Evolutionary conservation across 768 basidiomycete genomes (phyloP), one percentile per base, ranked within the genome.

Genomic region (Mycena amicta): DNA sequence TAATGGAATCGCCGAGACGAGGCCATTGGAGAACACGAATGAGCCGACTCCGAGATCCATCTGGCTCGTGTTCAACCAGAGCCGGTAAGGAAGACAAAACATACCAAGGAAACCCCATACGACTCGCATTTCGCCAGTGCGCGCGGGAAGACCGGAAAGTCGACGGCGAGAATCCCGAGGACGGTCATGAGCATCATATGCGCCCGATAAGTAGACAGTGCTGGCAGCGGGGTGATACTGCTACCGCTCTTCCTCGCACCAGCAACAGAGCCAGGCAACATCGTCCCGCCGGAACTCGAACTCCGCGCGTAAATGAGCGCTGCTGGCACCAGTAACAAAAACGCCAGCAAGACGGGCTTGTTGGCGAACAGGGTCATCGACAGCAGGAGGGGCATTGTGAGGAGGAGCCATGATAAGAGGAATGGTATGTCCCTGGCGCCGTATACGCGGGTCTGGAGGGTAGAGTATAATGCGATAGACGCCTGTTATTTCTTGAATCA

Each of bases 41-140:
- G 95, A 94, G 13, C 97, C 97, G 2, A 98, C 96, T 12, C 97
- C 97, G 13, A 95, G 74, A 68, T 99, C 97, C 97, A 98, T 99
- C 96, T 99, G n/a, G n/a, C n/a, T n/a, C n/a, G n/a, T n/a, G n/a
- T n/a, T n/a, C n/a, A n/a, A n/a, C n/a, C n/a, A n/a, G n/a, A n/a
- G n/a, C n/a, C n/a, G n/a, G n/a, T n/a, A n/a, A n/a, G n/a, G n/a
- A n/a, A n/a, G 29, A 20, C 53, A 47, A 16, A 57, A 53, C 68
- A 72, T 83, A 97, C 96, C 74, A 99, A 65, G n/a, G 95, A 97
- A 1, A 93, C 92, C 0, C 97, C 96, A 73, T 85, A 98, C 0
- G 90, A 89, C 74, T 98, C 96, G 66, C 93, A 95, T 70, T 98
- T 99, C 2, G 88, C 96, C 43, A 96, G 80, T 12, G 74, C 73